Base-by-base conservation (phyloP, 2,329 filamentous ascomycete genomes). In the Dendrostoma leiphaemia region DNA sequence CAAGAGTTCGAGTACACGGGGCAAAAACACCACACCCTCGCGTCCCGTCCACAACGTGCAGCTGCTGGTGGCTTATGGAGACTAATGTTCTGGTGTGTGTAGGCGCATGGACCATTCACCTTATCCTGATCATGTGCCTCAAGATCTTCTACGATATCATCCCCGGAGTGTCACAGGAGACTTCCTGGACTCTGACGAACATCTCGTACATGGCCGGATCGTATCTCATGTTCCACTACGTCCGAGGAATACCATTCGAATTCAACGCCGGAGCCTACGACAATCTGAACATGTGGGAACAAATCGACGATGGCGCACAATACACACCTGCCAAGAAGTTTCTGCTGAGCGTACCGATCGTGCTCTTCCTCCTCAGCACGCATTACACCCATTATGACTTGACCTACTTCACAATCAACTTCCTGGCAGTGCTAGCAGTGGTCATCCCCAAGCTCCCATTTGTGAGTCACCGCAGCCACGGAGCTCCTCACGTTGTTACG, bases 261-360 rank as follows among this genome's bases (percentile, higher is more conserved):
- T 99, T 99, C 82, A 99, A 99, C 70, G 88, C 90, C 53, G 94
- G 94, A 56, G 94, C 94, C 64, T 99, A 97, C 73, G 94, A 99
- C 80, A 97, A 99, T 73, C 82, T 99, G 68, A 99, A 97, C 77
- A 97, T 99, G 94, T 99, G 94, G 94, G 94, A 99, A 78, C 94
- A 99, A 76, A 99, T 99, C 71, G 94, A 99, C 78, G 95, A 97
- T 67, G 94, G 94, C 44, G 94, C 94, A 64, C 94, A 99, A 72
- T 99, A 97, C 77, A 99, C 94, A 1, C 94, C 94, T 4, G 90
- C 94, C 62, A 99, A 99, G 81, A 99, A 99, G 74, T 99, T 99
- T 68, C 80, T 99, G 56, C 85, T 97, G 64, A 91, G 88, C 66
- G 93, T 97, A 31, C 94, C 94, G 35, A 96, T 99, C 65, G 82